A percentile compares a stretch with the other conserved stretches of the same genome.
These are phyloP conservation scores for Liquidambar formosana DNA, from an alignment of 164 flowering plant species.

Conservation along the genomic window DNA sequence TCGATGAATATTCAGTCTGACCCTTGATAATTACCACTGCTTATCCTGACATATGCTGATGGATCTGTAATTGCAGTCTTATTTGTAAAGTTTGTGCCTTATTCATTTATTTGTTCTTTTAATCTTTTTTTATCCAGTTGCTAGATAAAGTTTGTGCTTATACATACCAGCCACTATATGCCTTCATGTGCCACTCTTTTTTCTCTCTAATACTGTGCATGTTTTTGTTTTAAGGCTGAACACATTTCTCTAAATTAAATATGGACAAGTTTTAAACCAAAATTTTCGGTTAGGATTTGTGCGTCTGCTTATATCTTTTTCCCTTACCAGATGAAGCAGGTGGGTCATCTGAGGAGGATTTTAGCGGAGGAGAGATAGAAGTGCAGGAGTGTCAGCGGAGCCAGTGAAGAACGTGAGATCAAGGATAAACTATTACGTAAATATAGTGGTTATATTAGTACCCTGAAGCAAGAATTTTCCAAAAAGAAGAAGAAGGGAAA, in stretches of 20 bases:
- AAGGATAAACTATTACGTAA: constrained; percentile 58
- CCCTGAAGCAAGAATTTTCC: constrained; percentile 67
- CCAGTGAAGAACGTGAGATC: constrained; percentile 50
- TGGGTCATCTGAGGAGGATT: constrained; percentile 63
- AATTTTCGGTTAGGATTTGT: neutral
- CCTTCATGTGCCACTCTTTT: too few relatives aligned
- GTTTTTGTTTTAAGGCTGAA: too few relatives aligned
- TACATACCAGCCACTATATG: too few relatives aligned
- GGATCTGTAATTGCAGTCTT: neutral
- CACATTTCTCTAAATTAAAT: too few relatives aligned
- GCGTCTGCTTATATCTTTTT: neutral
- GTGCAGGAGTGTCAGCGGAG: constrained; percentile 21
- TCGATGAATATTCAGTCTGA: neutral
- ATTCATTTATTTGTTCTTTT: neutral
- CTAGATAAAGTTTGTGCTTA: neutral
- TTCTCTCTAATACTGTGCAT: too few relatives aligned
- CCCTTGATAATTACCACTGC: neutral
- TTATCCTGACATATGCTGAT: neutral
- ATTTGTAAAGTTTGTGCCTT: neutral
- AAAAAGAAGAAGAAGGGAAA: constrained; percentile 77
- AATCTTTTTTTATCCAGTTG: too few relatives aligned
- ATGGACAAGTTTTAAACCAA: neutral
- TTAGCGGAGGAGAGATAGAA: constrained; percentile 56
- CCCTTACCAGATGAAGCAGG: constrained; percentile 37
- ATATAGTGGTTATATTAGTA: constrained; percentile 61